Conservation (phyloP, 768 basidiomycete species). For the Lactarius akahatsu region DNA sequence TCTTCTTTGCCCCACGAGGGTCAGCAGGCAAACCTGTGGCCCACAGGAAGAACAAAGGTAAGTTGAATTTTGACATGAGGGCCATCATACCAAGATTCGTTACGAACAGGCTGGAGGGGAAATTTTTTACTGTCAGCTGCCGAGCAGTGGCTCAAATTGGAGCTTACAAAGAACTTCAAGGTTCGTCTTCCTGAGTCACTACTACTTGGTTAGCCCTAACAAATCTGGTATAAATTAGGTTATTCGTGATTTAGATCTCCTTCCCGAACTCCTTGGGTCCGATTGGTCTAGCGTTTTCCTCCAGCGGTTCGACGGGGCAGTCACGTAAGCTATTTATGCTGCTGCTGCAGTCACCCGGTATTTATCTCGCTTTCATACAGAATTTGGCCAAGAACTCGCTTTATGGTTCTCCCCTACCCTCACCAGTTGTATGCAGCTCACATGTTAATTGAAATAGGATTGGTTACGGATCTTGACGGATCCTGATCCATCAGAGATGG, state of each 20-base stretch:
- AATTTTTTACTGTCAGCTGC: constrained; percentile 90
- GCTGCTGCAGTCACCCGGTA: neutral
- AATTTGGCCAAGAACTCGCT: constrained; percentile 81
- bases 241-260: constrained; percentile 92
- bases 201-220: constrained; percentile 2
- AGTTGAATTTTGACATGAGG: constrained; percentile 1
- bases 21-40: constrained; percentile 92
- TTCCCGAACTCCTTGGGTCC: constrained; percentile 89
- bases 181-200: constrained; percentile 35
- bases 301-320: constrained; percentile 86
- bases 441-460: constrained; percentile 20
- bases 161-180: constrained; percentile 96
- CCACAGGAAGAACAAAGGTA: constrained; percentile 89
- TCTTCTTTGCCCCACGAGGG: constrained; percentile 90
- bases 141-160: constrained; percentile 93
- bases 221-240: constrained; percentile 44
- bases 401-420: constrained; percentile 47
- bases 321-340: constrained; percentile 59
- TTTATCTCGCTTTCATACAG: constrained; percentile 37
- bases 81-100: constrained; percentile 6
- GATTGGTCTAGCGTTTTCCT: constrained; percentile 98
- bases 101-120: constrained; percentile 78
- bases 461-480: constrained; percentile 63
- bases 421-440: constrained; percentile 19
- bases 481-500: constrained; percentile 75